Evolutionary conservation across 2,329 filamentous ascomycete species (phyloP).

Genomic region (Talaromyces funiculosus): DNA sequence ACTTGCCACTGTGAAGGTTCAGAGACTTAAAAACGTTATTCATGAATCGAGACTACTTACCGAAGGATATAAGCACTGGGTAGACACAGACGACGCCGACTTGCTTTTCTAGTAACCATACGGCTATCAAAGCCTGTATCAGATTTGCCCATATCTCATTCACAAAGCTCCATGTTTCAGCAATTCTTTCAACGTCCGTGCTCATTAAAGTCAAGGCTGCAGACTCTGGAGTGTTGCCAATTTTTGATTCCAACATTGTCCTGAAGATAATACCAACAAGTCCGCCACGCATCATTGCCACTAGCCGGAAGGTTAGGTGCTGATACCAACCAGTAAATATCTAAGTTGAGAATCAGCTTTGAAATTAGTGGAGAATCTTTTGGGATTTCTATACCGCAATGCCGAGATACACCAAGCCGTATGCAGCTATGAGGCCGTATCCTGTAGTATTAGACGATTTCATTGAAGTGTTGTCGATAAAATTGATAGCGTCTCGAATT

Average conservation of each 20-base stretch:
- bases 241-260: background rate
- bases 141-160: constrained; percentile 30
- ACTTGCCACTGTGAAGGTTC: constrained; percentile 10
- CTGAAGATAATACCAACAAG: constrained; percentile 5
- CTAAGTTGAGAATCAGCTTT: background rate
- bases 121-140: constrained; percentile 31
- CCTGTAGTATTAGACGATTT: constrained; percentile 6
- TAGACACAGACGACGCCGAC: constrained; percentile 29
- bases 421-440: constrained; percentile 9
- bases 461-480: constrained; percentile 8
- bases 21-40: constrained; percentile 9
- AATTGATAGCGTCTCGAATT: constrained; percentile 18
- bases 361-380: background rate
- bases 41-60: constrained; percentile 17
- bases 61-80: constrained; percentile 27
- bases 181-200: constrained; percentile 8
- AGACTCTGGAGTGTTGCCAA: background rate
- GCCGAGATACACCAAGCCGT: constrained; percentile 6
- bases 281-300: constrained; percentile 5
- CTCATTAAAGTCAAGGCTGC: constrained; percentile 7
- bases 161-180: background rate
- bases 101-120: constrained; percentile 27
- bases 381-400: constrained; percentile 4
- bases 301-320: constrained; percentile 4
- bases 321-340: constrained; percentile 9